Percentiles rank a stretch among this genome's conserved stretches.
These are phyloP conservation scores for Pseudopithomyces chartarum DNA, from an alignment of 2,329 filamentous ascomycete species.

Conservation along the genomic window DNA sequence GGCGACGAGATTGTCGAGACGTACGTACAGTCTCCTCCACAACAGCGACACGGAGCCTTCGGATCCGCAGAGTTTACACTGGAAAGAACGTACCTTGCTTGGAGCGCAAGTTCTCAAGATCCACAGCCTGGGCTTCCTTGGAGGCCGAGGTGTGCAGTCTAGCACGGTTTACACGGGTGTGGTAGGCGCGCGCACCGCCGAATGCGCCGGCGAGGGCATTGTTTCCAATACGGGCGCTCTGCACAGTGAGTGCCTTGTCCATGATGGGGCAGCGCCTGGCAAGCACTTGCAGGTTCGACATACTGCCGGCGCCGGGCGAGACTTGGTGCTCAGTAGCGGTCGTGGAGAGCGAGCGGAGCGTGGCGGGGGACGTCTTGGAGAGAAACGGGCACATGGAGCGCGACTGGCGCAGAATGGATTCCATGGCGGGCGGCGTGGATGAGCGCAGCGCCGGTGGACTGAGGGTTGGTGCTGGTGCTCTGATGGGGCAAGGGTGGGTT, in stretches of 20 bases:
- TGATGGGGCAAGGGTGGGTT: conserved; percentile 1
- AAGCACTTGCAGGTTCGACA: conserved; percentile 95
- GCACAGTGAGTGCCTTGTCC: conserved; percentile 94
- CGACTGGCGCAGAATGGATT: conserved; percentile 91
- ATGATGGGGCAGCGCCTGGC: conserved; percentile 97
- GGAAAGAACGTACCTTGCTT: conserved; percentile 48
- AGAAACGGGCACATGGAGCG: conserved; percentile 97
- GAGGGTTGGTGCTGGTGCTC: conserved; percentile 4
- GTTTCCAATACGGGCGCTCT: conserved; percentile 61
- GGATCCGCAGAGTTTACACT: background rate
- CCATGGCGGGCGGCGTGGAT: conserved; percentile 64
- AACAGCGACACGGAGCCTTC: background rate
- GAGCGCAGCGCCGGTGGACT: background rate
- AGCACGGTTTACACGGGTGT: conserved; percentile 63
- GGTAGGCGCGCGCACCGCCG: conserved; percentile 55
- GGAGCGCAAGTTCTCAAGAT: conserved; percentile 51
- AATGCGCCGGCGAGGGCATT: conserved; percentile 54
- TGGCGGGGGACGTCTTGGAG: conserved; percentile 89
- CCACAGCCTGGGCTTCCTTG: conserved; percentile 79
- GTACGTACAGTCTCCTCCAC: conserved; percentile 3
- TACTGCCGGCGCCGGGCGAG: conserved; percentile 84
- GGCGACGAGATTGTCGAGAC: too few relatives aligned
- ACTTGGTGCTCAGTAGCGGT: conserved; percentile 68
- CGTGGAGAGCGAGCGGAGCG: conserved; percentile 85
- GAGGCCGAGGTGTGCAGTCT: conserved; percentile 80